Base-by-base conservation (phyloP, 1,139 yeast species). In the Debaryomyces nepalensis region DNA sequence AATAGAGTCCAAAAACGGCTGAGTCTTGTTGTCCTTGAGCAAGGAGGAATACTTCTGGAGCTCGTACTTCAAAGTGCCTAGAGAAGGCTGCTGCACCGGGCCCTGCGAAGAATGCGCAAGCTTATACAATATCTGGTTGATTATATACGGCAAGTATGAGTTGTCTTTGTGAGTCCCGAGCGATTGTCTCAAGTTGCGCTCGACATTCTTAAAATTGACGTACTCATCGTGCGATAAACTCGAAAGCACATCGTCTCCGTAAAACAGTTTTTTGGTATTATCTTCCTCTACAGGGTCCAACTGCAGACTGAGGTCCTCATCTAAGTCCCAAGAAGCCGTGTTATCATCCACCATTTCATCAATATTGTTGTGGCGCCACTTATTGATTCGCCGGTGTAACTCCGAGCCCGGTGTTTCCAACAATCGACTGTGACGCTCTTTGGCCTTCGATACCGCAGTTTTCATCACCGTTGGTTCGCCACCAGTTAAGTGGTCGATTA, bases 241-340 rank as follows among this genome's bases (percentile, higher is more conserved):
- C 12, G 48, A 38, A 22, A 57, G 48, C 18, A 57, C 39, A 26
- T 56, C 60, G 37, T 57, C 61, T 3, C 63, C 63, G 37, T 57
- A 57, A 30, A 57, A 56, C 11, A 29, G 24, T 23, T 30, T 40
- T 18, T 26, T 26, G 4, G 32, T 16, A 5, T 20, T n/a, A 16
- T 12, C 24, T 16, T 11, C 11, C 7, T 26, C 31, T 14, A 21
- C 14, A 32, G 19, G 33, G 5, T 19, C 30, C 23, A 11, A 10
- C 9, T 31, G 24, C 34, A 21, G 42, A n/a, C 41, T 24, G 11
- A 64, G 50, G 43, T 65, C 59, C 46, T 69, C 76, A 48, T 72
- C 77, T 45, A 73, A 55, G 50, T 72, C 72, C 77, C 77, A 73
- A 39, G 73, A 66, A 11, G 78, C 78, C 4, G 66, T 61, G 49